Evolutionary conservation across 202 grass and related monocot species (phyloP), one percentile per base, ranked within the genome.

Genomic region (Tripidium arundinaceum): DNA sequence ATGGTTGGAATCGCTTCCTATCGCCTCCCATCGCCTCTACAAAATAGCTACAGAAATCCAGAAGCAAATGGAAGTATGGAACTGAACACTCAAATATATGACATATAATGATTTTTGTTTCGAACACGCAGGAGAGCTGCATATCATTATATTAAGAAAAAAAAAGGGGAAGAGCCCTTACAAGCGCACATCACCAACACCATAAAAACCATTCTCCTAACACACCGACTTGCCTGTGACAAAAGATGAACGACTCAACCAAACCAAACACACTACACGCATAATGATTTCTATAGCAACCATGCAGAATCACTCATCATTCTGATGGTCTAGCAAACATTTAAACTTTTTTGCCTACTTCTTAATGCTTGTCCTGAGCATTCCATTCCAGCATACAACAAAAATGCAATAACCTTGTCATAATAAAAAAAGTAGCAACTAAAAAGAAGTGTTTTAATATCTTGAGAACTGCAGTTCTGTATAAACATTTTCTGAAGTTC

Each of bases 61-160:
- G 29, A 80, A 58, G 15, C 4, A 57, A 72, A 82, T 36, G 26
- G 19, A 70, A 69, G 19, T 72, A 82, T 36, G 36, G 15, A 63
- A 70, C 19, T 62, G 1, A 66, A 16, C 3, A 24, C 37, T 62
- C 13, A n/a, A 40, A 55, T 19, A 39, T 2, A 18, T 19, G 46
- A 34, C 25, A n/a, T n/a, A 42, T 11, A 36, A 54, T 16, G 4
- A 57, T 33, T 57, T 52, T 22, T 74, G 15, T 36, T 36, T 36
- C 4, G 34, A 36, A 36, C 4, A 36, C 34, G 29, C 3, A 1
- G 29, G 29, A 31, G 29, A 31, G n/a, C n/a, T n/a, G n/a, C n/a
- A n/a, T n/a, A n/a, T n/a, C n/a, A n/a, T 31, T 31, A 31, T 31
- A 31, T 3, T 31, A 31, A 31, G 3, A 31, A 31, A 3, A 31